Evolutionary conservation across 23 red algal genomes (phyloP).

Genomic region (Gracilaria vermiculophylla): DNA sequence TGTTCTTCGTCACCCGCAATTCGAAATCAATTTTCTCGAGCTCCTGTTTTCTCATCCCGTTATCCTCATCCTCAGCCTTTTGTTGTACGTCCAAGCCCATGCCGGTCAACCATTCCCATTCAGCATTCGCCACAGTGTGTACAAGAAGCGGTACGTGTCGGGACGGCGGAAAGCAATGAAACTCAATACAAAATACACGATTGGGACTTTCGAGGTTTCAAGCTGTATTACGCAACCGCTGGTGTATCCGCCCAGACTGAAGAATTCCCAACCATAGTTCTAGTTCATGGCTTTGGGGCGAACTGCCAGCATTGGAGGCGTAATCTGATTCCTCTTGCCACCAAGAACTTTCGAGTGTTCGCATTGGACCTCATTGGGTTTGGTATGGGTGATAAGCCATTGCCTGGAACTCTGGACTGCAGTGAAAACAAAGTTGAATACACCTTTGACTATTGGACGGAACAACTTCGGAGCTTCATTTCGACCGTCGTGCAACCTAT

Average conservation of each 20-base stretch:
- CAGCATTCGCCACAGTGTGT: neutral
- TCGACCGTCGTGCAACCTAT: conserved; percentile 34
- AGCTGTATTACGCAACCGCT: conserved; percentile 23
- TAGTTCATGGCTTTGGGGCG: conserved; percentile 97
- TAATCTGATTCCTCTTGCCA: conserved; percentile 57
- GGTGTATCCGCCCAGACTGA: neutral
- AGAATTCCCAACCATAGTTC: conserved; percentile 49
- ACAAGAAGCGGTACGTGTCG: neutral
- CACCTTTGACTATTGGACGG: conserved; percentile 89
- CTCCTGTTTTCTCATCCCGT: neutral
- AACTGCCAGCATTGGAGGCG: conserved; percentile 81
- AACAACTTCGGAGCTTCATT: conserved; percentile 74
- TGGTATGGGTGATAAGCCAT: conserved; percentile 82
- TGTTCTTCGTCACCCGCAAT: neutral
- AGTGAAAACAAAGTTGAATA: conserved; percentile 55
- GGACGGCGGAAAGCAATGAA: neutral
- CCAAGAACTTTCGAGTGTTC: conserved; percentile 56
- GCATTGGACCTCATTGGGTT: conserved; percentile 94
- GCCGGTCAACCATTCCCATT: neutral
- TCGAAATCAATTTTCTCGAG: neutral
- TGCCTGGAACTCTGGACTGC: conserved; percentile 23
- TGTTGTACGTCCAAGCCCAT: neutral
- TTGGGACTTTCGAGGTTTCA: conserved; percentile 48
- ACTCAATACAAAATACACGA: neutral
- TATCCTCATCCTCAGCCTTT: neutral